These are phyloP conservation scores for Ramichloridium luteum DNA, from an alignment of 2,329 filamentous ascomycete species.

Conservation along the genomic window DNA sequence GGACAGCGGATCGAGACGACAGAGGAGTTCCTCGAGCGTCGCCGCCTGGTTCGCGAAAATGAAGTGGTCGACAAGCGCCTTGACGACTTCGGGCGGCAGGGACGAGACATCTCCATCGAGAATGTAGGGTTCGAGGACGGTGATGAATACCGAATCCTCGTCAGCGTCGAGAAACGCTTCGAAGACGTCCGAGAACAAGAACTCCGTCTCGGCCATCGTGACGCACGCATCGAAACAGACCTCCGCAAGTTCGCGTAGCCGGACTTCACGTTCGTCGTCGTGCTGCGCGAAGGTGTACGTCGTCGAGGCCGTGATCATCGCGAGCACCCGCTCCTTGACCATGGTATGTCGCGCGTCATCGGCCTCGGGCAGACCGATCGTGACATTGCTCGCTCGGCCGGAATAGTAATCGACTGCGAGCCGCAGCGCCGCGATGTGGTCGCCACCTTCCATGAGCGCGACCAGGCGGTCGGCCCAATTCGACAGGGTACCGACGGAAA, in stretches of 20 bases:
- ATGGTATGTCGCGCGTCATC: slow-evolving; percentile 61
- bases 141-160: slow-evolving; percentile 65
- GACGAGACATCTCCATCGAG: slow-evolving; percentile 61
- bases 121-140: slow-evolving; percentile 79
- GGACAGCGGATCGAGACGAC: slow-evolving; percentile 77
- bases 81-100: slow-evolving; percentile 72
- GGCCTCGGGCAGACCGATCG: slow-evolving; percentile 84
- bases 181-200: slow-evolving; percentile 83
- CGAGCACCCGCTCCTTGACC: slow-evolving; percentile 77
- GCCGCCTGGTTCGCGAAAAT: slow-evolving; percentile 62
- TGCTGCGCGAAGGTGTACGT: slow-evolving; percentile 70
- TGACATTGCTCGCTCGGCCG: slow-evolving; percentile 84
- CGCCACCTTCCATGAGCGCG: slow-evolving; percentile 91
- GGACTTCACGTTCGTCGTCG: slow-evolving; percentile 38
- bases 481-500: slow-evolving; percentile 80
- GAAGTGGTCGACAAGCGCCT: slow-evolving; percentile 73
- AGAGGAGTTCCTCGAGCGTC: slow-evolving; percentile 85
- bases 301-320: slow-evolving; percentile 86
- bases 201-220: slow-evolving; percentile 64
- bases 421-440: slow-evolving; percentile 83
- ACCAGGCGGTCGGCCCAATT: slow-evolving; percentile 95
- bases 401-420: slow-evolving; percentile 87
- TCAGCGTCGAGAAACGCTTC: slow-evolving; percentile 75
- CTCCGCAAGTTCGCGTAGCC: slow-evolving; percentile 66
- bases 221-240: slow-evolving; percentile 76